These are phyloP conservation scores for Conticribra guillardii DNA, from an alignment of 108 stramenopile species.

Conservation along the genomic window DNA sequence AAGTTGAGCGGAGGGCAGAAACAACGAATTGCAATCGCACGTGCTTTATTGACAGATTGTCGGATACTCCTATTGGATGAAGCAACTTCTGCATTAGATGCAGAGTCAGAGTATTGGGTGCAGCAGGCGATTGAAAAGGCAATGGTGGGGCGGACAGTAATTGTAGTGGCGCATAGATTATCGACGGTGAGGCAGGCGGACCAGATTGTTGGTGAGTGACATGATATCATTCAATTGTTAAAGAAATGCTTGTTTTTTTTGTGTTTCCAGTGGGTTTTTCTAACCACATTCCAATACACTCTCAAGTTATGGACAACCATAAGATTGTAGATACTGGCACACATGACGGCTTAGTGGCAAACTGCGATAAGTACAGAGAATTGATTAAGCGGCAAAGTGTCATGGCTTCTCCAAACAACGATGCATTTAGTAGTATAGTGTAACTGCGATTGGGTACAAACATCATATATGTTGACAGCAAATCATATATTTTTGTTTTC, in stretches of 20 bases:
- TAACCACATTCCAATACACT: slow-evolving; percentile 61
- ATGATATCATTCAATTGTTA: slow-evolving; percentile 60
- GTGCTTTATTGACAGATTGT: slow-evolving; percentile 67
- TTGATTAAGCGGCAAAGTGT: slow-evolving; percentile 67
- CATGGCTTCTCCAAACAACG: slow-evolving; percentile 4
- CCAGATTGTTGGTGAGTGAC: slow-evolving; percentile 66
- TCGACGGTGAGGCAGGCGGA: slow-evolving; percentile 84
- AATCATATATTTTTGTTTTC: too few relatives aligned
- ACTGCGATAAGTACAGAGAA: slow-evolving; percentile 59
- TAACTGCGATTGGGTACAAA: too few relatives aligned
- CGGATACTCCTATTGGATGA: slow-evolving; percentile 86
- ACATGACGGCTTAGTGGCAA: slow-evolving; percentile 70
- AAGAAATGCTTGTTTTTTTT: slow-evolving; percentile 6
- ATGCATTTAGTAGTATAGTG: too few relatives aligned
- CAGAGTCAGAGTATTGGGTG: slow-evolving; percentile 81
- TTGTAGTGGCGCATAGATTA: slow-evolving; percentile 87
- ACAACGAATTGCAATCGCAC: slow-evolving; percentile 91
- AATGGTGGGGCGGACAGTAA: slow-evolving; percentile 57
- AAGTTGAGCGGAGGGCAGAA: slow-evolving; percentile 91
- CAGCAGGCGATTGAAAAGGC: slow-evolving; percentile 86
- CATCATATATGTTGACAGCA: too few relatives aligned
- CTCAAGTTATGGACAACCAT: slow-evolving; percentile 66
- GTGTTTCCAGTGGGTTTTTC: slow-evolving; percentile 6
- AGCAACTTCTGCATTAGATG: slow-evolving; percentile 80
- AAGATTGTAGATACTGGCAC: slow-evolving; percentile 75